Base-by-base conservation (phyloP, 129 eudicot species). In the Ambrosia trifida region DNA sequence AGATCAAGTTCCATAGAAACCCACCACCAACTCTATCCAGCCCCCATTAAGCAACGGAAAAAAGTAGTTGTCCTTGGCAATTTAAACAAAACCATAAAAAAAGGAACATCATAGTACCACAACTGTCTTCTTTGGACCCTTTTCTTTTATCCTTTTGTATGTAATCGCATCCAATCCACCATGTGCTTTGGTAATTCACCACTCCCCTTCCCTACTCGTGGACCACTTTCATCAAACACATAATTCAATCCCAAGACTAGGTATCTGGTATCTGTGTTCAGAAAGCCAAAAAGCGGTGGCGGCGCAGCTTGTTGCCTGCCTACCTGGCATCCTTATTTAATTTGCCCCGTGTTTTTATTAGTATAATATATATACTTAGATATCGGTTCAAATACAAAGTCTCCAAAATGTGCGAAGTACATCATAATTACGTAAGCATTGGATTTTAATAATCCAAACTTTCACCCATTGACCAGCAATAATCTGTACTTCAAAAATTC, bases 71-170 rank as follows among this genome's bases (percentile, higher is more conserved):
- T 72, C 64, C 35, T 76, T 76, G 70, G 43, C 72, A 45, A 43
- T 70, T 52, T 70, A 52, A 62, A 70, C 72, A 62, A 61, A 19
- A 41, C 41, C 76, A 63, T 75, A 70, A 62, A 60, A 24, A 68
- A 78, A 52, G 72, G 67, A 59, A 62, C 67, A 70, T 28, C 59
- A 70, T 62, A 77, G 76, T 77, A 77, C 81, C 52, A 70, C 19
- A 51, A 59, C 38, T 30, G 81, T 70, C 77, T 70, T 63, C 56
- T 51, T 28, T 62, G 57, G 72, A 77, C 77, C 72, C 67, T 63
- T 78, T 43, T 24, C 1, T 24, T 54, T 50, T 53, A 77, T 70
- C 76, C 20, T 38, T 30, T 49, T 77, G 72, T 51, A 62, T 62
- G 72, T 51, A 70, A 70, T 68, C 35, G 70, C 66, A 64, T 70